Base-by-base conservation (phyloP, 192 early-diverging fungal species). In the Backusella macrospora region DNA sequence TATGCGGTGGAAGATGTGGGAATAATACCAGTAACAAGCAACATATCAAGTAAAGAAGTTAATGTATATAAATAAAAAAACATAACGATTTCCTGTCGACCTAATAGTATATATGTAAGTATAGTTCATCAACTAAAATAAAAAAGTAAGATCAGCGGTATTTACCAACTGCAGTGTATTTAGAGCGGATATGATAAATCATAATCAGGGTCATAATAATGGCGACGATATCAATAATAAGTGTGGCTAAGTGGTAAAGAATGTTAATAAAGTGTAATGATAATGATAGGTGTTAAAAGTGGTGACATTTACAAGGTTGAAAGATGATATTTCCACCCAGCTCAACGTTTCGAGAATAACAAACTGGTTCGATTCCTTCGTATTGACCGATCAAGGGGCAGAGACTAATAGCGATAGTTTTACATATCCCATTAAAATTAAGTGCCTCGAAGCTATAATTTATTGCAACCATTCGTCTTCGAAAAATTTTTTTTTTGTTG, bases 131-230 rank as follows among this genome's bases (percentile, higher is more conserved):
- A 21, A 59, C 52, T 59, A 62, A 45, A 44, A 10, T 39, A 34
- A 34, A 34, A 34, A 34, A 34, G 29, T 34, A 63, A 6, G 23
- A 43, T 26, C 15, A 42, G 37, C 8, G 45, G 38, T 65, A 80
- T 89, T 73, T 78, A 92, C 93, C 98, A n/a, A 99, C 96, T 43
- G 98, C 98, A 29, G 98, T 99, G 84, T 97, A 98, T 85, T 99
- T 99, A 49, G 92, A 93, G 71, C 92, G 92, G 80, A 99, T 94
- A 82, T 99, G 97, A 74, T 93, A 93, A 80, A 99, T 98, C 98
- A 99, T 99, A 79, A 97, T 96, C 64, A 90, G 82, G 9, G 97
- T 96, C 98, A 99, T 99, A 73, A 95, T 80, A 68, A 99, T 80
- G 34, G 97, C 92, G 69, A 98, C 90, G 65, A 98, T 74, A 76